These are phyloP conservation scores for Psilocybe cubensis DNA, from an alignment of 768 basidiomycete genomes.

Conservation along the genomic window DNA sequence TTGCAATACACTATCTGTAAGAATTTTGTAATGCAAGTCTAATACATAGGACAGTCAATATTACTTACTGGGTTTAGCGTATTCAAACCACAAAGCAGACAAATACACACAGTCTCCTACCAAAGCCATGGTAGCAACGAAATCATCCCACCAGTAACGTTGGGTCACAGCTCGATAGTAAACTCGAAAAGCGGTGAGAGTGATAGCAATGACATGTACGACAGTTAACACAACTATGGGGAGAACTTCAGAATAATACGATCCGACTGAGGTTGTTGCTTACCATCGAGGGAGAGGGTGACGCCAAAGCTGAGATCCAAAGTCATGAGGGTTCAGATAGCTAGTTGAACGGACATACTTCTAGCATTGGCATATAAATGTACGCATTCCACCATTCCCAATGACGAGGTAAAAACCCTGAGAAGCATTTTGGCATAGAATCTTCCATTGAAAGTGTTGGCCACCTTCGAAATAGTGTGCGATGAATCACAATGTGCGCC, in stretches of 20 bases:
- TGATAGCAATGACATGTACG: slow-evolving; percentile 18
- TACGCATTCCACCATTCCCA: background rate
- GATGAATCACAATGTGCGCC: background rate
- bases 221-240: slow-evolving; percentile 10
- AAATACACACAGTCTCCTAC: slow-evolving; percentile 17
- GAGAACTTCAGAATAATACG: background rate
- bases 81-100: slow-evolving; percentile 16
- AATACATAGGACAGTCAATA: background rate
- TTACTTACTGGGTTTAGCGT: slow-evolving; percentile 2
- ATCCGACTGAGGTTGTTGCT: background rate
- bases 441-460: background rate
- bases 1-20: slow-evolving; percentile 12
- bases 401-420: background rate
- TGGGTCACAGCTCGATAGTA: slow-evolving; percentile 17
- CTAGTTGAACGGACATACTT: background rate
- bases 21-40: background rate
- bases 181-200: slow-evolving; percentile 17
- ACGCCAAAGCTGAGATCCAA: slow-evolving; percentile 10
- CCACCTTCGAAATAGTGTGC: background rate
- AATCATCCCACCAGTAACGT: slow-evolving; percentile 28
- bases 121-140: slow-evolving; percentile 16
- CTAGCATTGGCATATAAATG: background rate
- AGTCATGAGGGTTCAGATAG: background rate
- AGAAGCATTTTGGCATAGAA: background rate
- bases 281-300: slow-evolving; percentile 8